Base-by-base conservation (phyloP, 371 early-diverging fungal species). In the Mucor mucedo region DNA sequence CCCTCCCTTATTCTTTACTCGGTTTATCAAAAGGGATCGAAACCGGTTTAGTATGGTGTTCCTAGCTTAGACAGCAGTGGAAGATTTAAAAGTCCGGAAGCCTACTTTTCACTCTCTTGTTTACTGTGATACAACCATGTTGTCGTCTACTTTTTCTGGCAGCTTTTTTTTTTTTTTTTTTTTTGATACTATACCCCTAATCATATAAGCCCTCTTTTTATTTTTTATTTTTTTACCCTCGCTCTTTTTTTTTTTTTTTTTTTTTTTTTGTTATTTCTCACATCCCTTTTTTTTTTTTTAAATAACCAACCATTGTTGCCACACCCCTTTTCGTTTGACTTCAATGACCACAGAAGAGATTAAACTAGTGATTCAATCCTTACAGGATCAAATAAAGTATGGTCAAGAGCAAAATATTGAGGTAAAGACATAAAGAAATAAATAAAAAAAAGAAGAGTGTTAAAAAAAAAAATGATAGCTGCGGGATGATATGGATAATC, bases 401-500 rank as follows among this genome's bases (percentile, higher is more conserved):
- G 52, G 53, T 7, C 62, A 70, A 40, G 70, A 70, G 38, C 29
- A 58, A 1, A 56, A 65, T 47, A 70, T 38, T 44, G 70, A 70
- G 57, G 70, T 70, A 59, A 54, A 38, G 21, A 40, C 16, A 16
- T 16, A 16, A n/a, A 45, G 16, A 28, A 30, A 16, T 21, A 28
- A 30, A 16, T 21, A 47, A 42, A 42, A 42, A 42, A 42, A 42
- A 14, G 11, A 42, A 11, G 42, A 11, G 4, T 27, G 10, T 55
- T 35, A 41, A 2, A 28, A 55, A 28, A 55, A 45, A 32, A 21
- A 21, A 21, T 21, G 21, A 5, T 63, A 78, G 79, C 66, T 79
- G 48, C 68, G 71, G 65, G 69, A 68, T 57, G 64, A 73, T 42
- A 53, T 76, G 8, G 78, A 80, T 47, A 69, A 70, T 58, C 62